Base-by-base conservation (phyloP, 768 basidiomycete species). In the Paxillus ammoniavirescens region DNA sequence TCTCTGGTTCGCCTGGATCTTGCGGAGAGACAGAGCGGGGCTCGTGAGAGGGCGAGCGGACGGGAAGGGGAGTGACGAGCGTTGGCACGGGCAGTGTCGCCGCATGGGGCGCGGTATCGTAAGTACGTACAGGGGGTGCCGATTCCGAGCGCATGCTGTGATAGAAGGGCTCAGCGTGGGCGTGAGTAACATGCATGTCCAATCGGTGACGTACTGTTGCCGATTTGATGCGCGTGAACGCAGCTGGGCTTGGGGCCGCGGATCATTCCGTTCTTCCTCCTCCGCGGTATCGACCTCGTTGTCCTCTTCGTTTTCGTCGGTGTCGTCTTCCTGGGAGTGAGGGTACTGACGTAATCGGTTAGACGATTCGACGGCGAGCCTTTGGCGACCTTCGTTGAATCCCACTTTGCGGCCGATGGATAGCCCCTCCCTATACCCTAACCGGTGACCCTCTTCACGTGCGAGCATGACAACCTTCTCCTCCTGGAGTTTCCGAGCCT, bases 341-440 rank as follows among this genome's bases (percentile, higher is more conserved):
- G 49, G 51, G 30, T 30, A 4, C 44, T 58, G 44, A 55, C 60
- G 60, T 21, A 42, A 50, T 53, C 44, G 58, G 42, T 57, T 47
- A 5, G 49, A 46, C 49, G 58, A 49, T 17, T 46, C 42, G 14
- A 42, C 50, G 30, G 44, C 18, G 43, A 58, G 41, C 44, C 60
- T 37, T 30, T 54, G 50, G 35, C 57, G 66, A 64, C 68, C 65
- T 65, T 69, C 57, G 46, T 69, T 62, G 52, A 57, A 62, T 8
- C 64, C 62, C 42, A 70, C 56, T 54, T 60, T 61, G 53, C 68
- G 70, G 43, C 68, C 68, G 36, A 59, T 65, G 8, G 67, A 65
- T 13, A 78, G 38, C 3, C 78, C 78, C 43, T 81, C 75, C 21
- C 60, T 60, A 51, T 73, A 79, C 13, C 78, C 77, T 49, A 67